Conservation (phyloP, 2,329 filamentous ascomycete genomes). For the Fusarium robinianum region DNA sequence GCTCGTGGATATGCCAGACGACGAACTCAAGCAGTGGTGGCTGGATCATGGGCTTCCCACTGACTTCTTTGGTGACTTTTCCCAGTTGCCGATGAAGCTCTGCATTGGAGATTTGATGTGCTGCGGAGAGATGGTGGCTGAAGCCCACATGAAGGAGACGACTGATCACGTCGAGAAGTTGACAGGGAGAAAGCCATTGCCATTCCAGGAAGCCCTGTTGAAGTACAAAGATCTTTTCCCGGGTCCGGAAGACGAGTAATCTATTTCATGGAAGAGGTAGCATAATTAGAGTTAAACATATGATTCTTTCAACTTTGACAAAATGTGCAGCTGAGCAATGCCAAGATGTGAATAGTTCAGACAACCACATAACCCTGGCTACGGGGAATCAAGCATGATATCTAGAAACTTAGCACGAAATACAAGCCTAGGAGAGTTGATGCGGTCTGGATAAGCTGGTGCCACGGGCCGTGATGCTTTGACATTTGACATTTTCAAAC, state of each 20-base stretch:
- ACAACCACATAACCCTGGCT: too few relatives aligned
- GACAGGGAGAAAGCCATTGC: constrained; percentile 26
- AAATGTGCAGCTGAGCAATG: too few relatives aligned
- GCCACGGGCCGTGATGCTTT: too few relatives aligned
- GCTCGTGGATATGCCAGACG: constrained; percentile 29
- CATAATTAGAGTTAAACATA: too few relatives aligned
- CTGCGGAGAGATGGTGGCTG: constrained; percentile 33
- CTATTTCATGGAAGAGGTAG: too few relatives aligned
- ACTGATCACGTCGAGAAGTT: constrained; percentile 33
- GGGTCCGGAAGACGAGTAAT: constrained; percentile 3
- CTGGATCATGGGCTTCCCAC: constrained; percentile 26
- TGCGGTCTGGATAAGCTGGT: too few relatives aligned
- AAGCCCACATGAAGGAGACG: constrained; percentile 22
- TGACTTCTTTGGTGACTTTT: constrained; percentile 33
- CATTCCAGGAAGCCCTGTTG: constrained; percentile 25
- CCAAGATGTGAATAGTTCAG: too few relatives aligned
- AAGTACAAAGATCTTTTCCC: constrained; percentile 32
- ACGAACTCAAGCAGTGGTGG: constrained; percentile 32
- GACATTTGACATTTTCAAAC: too few relatives aligned
- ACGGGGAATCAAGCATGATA: too few relatives aligned
- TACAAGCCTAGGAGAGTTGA: too few relatives aligned
- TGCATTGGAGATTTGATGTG: constrained; percentile 33
- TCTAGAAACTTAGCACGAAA: too few relatives aligned
- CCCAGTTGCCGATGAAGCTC: constrained; percentile 32
- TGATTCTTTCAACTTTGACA: too few relatives aligned